Conservation (phyloP, 768 basidiomycete species). For the Mycena chlorophos region DNA sequence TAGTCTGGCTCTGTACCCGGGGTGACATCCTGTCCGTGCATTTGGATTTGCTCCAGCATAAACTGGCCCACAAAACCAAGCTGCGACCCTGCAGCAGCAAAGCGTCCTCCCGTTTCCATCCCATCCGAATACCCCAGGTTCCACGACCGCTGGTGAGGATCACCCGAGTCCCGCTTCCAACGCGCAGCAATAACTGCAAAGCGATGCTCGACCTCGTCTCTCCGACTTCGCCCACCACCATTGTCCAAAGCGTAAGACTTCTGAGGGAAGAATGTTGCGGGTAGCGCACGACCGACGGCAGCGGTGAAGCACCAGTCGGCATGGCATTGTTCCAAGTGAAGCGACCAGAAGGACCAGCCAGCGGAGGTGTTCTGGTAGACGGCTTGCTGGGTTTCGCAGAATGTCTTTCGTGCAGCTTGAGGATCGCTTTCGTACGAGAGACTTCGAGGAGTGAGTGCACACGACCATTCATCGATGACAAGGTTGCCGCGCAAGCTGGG, state of each 20-base stretch:
- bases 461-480: constrained; percentile 85
- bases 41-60: constrained; percentile 47
- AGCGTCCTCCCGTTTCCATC: constrained; percentile 52
- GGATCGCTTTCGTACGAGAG: constrained; percentile 48
- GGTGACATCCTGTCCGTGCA: constrained; percentile 37
- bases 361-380: constrained; percentile 56
- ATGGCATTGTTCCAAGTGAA: constrained; percentile 62
- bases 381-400: constrained; percentile 60
- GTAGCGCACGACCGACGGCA: constrained; percentile 57
- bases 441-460: constrained; percentile 66
- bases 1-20: constrained; percentile 47
- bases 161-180: constrained; percentile 7
- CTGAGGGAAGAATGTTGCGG: constrained; percentile 53
- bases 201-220: constrained; percentile 13
- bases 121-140: constrained; percentile 62
- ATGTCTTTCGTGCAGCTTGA: constrained; percentile 44
- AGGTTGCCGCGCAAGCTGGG: constrained; percentile 43
- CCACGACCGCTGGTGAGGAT: constrained; percentile 24
- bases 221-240: background rate
- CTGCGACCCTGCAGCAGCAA: constrained; percentile 50
- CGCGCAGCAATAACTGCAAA: constrained; percentile 29
- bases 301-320: constrained; percentile 70
- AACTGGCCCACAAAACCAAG: constrained; percentile 66
- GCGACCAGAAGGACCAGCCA: constrained; percentile 75
- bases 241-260: constrained; percentile 6